Evolutionary conservation across 2,329 filamentous ascomycete genomes (phyloP), one percentile per base, ranked within the genome.

Genomic region (Kalmusia sp.): DNA sequence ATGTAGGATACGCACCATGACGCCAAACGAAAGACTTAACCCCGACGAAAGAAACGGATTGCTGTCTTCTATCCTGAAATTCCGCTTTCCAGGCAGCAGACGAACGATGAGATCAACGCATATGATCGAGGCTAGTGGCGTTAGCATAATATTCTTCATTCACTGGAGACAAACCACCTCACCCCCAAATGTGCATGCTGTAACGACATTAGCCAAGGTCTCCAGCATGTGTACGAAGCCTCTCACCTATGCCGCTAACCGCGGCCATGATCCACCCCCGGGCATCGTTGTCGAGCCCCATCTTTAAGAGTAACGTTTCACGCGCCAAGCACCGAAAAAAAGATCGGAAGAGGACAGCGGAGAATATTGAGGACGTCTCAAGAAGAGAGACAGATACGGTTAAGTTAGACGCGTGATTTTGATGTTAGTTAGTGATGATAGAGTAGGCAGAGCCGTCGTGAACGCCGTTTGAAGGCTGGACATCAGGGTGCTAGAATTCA

Each of bases 211-310:
- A 70, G 61, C 52, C 31, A 37, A 14, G 15, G 12, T 39, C 39
- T 12, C 17, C 6, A 24, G n/a, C 22, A 27, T 7, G 25, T 49
- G 62, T 37, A 30, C 34, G 38, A 35, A 62, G 46, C 38, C 35
- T 45, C 74, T 47, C 75, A 88, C 86, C 86, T 69, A 92, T 87
- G 69, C 92, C 96, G 75, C 93, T 91, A 61, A 92, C 81, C 68
- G 83, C 87, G 58, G 85, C 82, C 90, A 98, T 91, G 64, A 98
- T 88, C 93, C 93, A 98, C 67, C 95, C 93, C 59, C 92, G 86
- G 58, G 88, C 88, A 79, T 98, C 93, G 79, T 74, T 74, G 54
- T 72, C 69, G 50, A 74, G 63, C 53, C 59, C 62, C 69, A 70
- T 68, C 35, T 39, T 55, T 31, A 6, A 21, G 21, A 19, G 17